Base-by-base conservation (phyloP, 129 eudicot species). In the Arctium lappa region DNA sequence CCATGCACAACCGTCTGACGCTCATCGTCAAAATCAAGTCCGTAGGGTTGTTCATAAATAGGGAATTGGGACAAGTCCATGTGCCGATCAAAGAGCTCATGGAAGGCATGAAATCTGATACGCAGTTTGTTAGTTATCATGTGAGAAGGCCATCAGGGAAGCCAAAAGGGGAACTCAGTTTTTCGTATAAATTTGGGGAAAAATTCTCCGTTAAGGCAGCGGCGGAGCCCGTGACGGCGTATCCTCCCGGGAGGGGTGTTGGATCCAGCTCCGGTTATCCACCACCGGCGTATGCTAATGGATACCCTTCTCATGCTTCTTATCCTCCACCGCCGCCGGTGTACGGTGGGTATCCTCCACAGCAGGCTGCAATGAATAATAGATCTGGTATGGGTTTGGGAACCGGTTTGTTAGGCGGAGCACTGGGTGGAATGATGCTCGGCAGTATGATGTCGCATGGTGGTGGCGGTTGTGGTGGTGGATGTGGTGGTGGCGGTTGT, bases 391-490 rank as follows among this genome's bases (percentile, higher is more conserved):
- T 85, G 88, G 92, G 88, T 1, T 72, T 85, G 72, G 95, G 91
- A 6, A 89, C 91, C 0, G 91, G 92, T 13, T 31, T 91, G 77
- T 15, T 89, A 4, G 92, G 92, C 0, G 93, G 93, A 62, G 89
- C 90, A 4, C 48, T 91, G 5, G 91, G 90, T 16, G 91, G 89
- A 46, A 10, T 89, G 39, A 4, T 91, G 69, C 32, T 91, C 27
- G 95, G 91, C 0, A 91, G 87, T 40, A 68, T 85, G 74, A n/a
- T 85, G 31, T 76, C 85, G 6, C 86, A 86, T 73, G 79, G 73
- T 1, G 80, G 70, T 11, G 83, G 87, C 10, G 78, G 69, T 0
- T 72, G 82, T 2, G 75, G 81, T 5, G 81, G 86, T 5, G 81
- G 85, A 2, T 22, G 27, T 22, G 27, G 27, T 22, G 27, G 27